Conservation (phyloP, 2,329 filamentous ascomycete genomes). For the Clarireedia paspali region DNA sequence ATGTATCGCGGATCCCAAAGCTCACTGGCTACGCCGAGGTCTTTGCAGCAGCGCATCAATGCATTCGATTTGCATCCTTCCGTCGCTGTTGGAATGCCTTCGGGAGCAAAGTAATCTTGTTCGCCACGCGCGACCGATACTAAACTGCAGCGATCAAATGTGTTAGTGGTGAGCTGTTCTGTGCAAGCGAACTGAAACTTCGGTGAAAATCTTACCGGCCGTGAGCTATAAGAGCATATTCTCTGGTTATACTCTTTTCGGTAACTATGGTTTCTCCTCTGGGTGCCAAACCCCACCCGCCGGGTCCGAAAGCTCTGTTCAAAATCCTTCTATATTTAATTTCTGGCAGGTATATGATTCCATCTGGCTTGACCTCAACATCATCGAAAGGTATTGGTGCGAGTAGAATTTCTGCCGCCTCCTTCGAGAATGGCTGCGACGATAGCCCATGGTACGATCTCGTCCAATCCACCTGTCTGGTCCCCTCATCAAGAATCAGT, state of each 20-base stretch:
- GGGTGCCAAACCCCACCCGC: constrained; percentile 90
- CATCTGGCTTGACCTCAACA: constrained; percentile 96
- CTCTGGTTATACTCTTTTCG: constrained; percentile 60
- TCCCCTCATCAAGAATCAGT: constrained; percentile 37
- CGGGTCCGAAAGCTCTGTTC: constrained; percentile 86
- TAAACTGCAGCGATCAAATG: constrained; percentile 47
- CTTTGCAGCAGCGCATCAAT: constrained; percentile 96
- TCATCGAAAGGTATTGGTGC: constrained; percentile 62
- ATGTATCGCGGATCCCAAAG: constrained; percentile 95
- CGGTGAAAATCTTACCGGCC: constrained; percentile 57
- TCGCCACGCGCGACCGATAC: constrained; percentile 90
- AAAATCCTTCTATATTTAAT: constrained; percentile 94
- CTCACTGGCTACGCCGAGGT: constrained; percentile 88
- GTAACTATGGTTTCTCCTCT: constrained; percentile 64
- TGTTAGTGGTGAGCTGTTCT: constrained; percentile 7
- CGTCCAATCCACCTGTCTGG: constrained; percentile 62
- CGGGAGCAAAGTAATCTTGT: constrained; percentile 84
- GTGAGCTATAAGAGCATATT: constrained; percentile 85
- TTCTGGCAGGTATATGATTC: constrained; percentile 91
- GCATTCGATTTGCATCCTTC: constrained; percentile 98
- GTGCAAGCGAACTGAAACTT: not conserved
- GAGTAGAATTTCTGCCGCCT: constrained; percentile 53
- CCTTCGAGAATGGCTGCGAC: constrained; percentile 53
- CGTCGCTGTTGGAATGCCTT: constrained; percentile 86
- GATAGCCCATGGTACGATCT: constrained; percentile 64